Base-by-base conservation (phyloP, 345 rosid genomes). In the Moricandia moricandioides region DNA sequence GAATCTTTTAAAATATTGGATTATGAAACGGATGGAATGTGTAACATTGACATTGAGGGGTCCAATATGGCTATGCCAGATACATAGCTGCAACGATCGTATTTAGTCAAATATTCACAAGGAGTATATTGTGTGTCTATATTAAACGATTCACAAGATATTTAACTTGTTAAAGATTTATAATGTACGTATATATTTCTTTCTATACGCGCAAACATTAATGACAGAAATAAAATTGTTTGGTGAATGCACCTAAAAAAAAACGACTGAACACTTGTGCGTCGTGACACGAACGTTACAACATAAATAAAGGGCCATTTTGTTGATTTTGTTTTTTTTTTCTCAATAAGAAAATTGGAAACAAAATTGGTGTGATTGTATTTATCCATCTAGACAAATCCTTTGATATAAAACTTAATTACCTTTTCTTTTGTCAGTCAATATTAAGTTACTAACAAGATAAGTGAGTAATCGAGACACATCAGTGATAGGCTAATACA, bases 281-380 rank as follows among this genome's bases (percentile, higher is more conserved):
- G n/a, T 66, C 17, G 39, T 71, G 68, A 7, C 45, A 73, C 65
- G 65, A 73, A 45, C 57, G 54, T 73, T 55, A 27, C 72, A 21
- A 47, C 30, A 30, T 66, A 31, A 40, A 10, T 3, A 43, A 56
- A 40, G 6, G 27, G 6, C 6, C 11, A 10, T 54, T 18, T 54
- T 33, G 62, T 13, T 12, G 29, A 52, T 7, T 16, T 31, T n/a
- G n/a, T 16, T 9, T 52, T 51, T 9, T 7, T 14, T 5, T 16
- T 54, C 2, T 0, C 0, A 21, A 24, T 1, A 24, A 56, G 4
- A 26, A 56, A 39, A 63, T 7, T 9, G 26, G 2, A 6, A 24
- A 26, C 6, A 27, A 27, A 16, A 65, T 64, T 27, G 69, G 57
- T 65, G 56, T 5, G 56, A 43, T 24, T 12, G 37, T 30, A 9